Evolutionary conservation across 305 asterid species (phyloP).

Genomic region (Galium porrigens): DNA sequence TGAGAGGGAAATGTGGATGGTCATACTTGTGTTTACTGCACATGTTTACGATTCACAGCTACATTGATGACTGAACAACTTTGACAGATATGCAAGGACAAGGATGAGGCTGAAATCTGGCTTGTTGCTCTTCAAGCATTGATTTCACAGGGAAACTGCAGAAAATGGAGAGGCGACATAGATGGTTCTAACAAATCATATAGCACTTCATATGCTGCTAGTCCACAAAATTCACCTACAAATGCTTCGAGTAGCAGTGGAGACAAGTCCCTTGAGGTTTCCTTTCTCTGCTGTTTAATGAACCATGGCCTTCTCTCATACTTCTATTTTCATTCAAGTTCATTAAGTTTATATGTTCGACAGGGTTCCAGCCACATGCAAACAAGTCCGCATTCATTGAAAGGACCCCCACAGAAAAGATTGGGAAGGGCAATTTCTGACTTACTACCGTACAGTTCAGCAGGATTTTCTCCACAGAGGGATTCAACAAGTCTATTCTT

Average conservation of each 20-base stretch:
- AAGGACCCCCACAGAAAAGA: slow-evolving; percentile 33
- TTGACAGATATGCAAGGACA: slow-evolving; percentile 64
- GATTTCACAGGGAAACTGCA: slow-evolving; percentile 31
- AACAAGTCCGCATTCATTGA: slow-evolving; percentile 17
- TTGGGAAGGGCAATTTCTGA: slow-evolving; percentile 52
- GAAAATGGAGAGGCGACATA: slow-evolving; percentile 33
- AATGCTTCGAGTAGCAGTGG: slow-evolving; percentile 29
- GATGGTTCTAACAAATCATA: slow-evolving; percentile 27
- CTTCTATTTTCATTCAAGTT: slow-evolving; percentile 9
- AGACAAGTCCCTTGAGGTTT: slow-evolving; percentile 35
- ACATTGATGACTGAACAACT: slow-evolving; percentile 14
- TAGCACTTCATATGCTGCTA: slow-evolving; percentile 31
- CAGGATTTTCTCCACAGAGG: slow-evolving; percentile 30
- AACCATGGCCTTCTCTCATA: slow-evolving; percentile 10
- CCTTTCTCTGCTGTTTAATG: slow-evolving; percentile 17
- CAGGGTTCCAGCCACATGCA: slow-evolving; percentile 26
- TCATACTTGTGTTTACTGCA: background rate
- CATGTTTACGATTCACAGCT: slow-evolving; percentile 1
- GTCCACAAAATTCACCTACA: slow-evolving; percentile 31
- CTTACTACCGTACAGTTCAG: slow-evolving; percentile 23
- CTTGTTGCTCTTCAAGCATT: slow-evolving; percentile 45
- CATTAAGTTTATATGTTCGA: slow-evolving; percentile 9
- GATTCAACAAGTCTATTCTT: slow-evolving; percentile 31
- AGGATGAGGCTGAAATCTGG: slow-evolving; percentile 66
- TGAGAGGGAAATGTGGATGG: background rate